Percentiles rank a stretch among this genome's conserved stretches.
phyloP scores from a whole-genome alignment of 2,329 filamentous ascomycete species.

The Epichloe amarillans region DNA sequence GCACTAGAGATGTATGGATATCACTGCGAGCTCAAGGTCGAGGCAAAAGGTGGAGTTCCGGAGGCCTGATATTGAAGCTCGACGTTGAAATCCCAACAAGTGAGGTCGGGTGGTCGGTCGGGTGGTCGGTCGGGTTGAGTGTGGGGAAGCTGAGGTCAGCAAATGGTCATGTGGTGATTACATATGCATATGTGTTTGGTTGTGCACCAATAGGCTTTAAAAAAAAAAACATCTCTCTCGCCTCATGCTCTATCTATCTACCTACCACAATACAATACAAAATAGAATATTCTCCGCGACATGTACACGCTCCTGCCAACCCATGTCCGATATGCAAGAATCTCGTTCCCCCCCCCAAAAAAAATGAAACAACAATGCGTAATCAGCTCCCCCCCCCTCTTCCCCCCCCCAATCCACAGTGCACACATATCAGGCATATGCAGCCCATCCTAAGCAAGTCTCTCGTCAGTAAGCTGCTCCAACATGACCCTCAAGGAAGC shows the following conservation, averaged over 20 bases:
- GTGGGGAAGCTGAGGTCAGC: not conserved
- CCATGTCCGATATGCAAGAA: not conserved
- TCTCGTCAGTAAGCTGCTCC: slow-evolving; percentile 10
- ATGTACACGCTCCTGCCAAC: not conserved
- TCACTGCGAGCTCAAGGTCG: not conserved
- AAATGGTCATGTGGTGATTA: too few relatives aligned
- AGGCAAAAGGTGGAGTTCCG: not conserved
- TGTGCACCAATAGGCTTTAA: too few relatives aligned
- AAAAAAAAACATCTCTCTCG: too few relatives aligned
- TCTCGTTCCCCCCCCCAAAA: not conserved
- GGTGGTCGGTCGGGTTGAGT: not conserved
- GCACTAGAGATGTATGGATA: not conserved
- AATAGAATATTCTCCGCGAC: not conserved
- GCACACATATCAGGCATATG: slow-evolving; percentile 24
- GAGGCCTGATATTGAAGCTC: too few relatives aligned
- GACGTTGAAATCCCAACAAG: too few relatives aligned
- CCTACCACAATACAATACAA: not conserved
- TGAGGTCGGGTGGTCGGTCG: too few relatives aligned
- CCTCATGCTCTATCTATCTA: too few relatives aligned
- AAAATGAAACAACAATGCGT: not conserved
- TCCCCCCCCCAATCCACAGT: not conserved
- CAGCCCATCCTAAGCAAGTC: slow-evolving; percentile 27
- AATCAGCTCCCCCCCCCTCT: not conserved
- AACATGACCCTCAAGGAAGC: not conserved
- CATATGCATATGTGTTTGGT: too few relatives aligned